phyloP scores from a whole-genome alignment of 148 eudicot species.

The Chenopodium quinoa region DNA sequence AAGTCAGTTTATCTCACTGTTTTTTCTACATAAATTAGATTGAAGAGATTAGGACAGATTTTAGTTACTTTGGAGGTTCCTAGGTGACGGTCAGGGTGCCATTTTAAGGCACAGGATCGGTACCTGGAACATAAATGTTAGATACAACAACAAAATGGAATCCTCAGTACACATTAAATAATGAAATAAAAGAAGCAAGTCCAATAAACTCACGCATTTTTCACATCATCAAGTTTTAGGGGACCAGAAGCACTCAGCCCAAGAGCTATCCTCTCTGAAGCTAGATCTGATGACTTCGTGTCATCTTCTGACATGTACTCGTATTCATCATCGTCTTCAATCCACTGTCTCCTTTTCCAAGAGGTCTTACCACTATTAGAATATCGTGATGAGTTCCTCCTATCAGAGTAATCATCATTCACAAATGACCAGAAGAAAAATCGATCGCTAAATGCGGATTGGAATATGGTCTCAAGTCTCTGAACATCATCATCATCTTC shows the following conservation, averaged over 20 bases:
- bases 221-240: slow-evolving; percentile 74
- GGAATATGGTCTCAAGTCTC: slow-evolving; percentile 45
- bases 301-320: slow-evolving; percentile 48
- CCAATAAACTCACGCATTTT: slow-evolving; percentile 65
- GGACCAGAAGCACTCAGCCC: slow-evolving; percentile 86
- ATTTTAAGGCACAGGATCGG: slow-evolving; percentile 85
- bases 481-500: slow-evolving; percentile 51
- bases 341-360: slow-evolving; percentile 40
- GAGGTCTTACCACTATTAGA: slow-evolving; percentile 38
- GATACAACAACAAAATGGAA: not conserved
- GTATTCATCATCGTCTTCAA: slow-evolving; percentile 37
- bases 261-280: slow-evolving; percentile 59
- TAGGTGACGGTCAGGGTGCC: slow-evolving; percentile 95
- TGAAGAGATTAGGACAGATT: not conserved
- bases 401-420: slow-evolving; percentile 48
- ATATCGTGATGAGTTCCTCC: slow-evolving; percentile 53
- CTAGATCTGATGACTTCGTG: slow-evolving; percentile 31
- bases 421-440: slow-evolving; percentile 70
- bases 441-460: slow-evolving; percentile 54
- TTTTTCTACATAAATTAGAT: not conserved
- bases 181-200: not conserved
- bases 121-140: slow-evolving; percentile 48
- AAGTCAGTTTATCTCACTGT: not conserved
- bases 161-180: not conserved
- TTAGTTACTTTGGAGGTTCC: slow-evolving; percentile 75